A percentile compares a stretch with the other conserved stretches of the same genome.
phyloP scores from a whole-genome alignment of 2,329 filamentous ascomycete genomes.

The Nannizziopsis arthrosporioides region DNA sequence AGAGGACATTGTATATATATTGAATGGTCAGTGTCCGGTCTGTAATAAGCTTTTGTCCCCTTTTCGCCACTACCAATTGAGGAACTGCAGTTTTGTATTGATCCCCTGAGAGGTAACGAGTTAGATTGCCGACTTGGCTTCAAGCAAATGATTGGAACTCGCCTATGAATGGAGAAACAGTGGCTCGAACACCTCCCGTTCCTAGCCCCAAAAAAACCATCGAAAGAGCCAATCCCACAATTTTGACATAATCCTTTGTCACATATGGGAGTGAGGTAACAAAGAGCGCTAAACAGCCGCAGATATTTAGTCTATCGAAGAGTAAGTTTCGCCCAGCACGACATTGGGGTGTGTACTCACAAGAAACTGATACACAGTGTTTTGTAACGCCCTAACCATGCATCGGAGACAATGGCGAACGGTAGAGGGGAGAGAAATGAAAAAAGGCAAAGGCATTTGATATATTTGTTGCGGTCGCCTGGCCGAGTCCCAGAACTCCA shows the following conservation, averaged over 20 bases:
- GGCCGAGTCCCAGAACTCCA: slow-evolving; percentile 45
- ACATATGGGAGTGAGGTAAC: slow-evolving; percentile 20
- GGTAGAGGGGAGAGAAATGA: slow-evolving; percentile 31
- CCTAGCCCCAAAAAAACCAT: slow-evolving; percentile 32
- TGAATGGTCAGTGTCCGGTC: slow-evolving; percentile 29
- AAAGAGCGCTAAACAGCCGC: slow-evolving; percentile 19
- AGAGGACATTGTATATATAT: slow-evolving; percentile 32
- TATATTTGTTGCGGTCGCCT: slow-evolving; percentile 45
- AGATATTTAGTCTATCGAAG: slow-evolving; percentile 9
- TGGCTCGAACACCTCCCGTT: slow-evolving; percentile 28
- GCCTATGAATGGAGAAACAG: slow-evolving; percentile 28
- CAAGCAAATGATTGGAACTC: background rate
- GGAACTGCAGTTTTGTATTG: slow-evolving; percentile 23
- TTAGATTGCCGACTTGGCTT: background rate
- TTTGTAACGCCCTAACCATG: slow-evolving; percentile 30
- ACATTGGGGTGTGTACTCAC: slow-evolving; percentile 9
- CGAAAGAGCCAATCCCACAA: slow-evolving; percentile 20
- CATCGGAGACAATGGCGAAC: slow-evolving; percentile 30
- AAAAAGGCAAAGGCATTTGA: slow-evolving; percentile 46
- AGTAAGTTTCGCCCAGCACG: too few species aligned
- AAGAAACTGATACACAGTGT: slow-evolving; percentile 25
- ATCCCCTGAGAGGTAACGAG: slow-evolving; percentile 19
- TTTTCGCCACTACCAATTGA: slow-evolving; percentile 18
- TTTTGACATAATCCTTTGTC: slow-evolving; percentile 13
- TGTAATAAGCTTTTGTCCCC: slow-evolving; percentile 11